These are phyloP conservation scores for Nicotiana sylvestris DNA, from an alignment of 257 asterid species.

Conservation along the genomic window DNA sequence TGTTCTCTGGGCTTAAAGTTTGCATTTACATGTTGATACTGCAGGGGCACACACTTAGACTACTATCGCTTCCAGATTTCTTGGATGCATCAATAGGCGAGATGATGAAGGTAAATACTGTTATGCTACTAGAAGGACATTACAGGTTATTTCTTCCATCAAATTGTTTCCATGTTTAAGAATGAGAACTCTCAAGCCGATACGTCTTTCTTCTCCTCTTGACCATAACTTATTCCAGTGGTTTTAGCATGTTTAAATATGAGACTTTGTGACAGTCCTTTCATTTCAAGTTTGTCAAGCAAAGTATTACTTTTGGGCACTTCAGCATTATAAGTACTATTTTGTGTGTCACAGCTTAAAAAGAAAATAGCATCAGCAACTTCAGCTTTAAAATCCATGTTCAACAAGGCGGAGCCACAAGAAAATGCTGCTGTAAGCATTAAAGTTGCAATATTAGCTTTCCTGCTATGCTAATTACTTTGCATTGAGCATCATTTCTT, in stretches of 20 bases:
- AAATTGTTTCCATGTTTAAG: background rate
- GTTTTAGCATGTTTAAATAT: background rate
- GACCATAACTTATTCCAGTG: background rate
- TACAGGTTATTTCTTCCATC: background rate
- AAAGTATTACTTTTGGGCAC: background rate
- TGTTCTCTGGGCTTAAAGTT: constrained; percentile 11
- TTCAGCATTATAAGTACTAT: constrained; percentile 1
- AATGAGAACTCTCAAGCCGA: background rate
- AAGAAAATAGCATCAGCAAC: constrained; percentile 67
- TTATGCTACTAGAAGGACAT: background rate
- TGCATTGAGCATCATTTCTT: background rate
- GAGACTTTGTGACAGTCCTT: background rate
- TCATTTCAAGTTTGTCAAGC: background rate
- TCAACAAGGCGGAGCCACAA: constrained; percentile 51
- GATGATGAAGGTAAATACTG: constrained; percentile 47
- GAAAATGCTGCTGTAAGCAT: constrained; percentile 42
- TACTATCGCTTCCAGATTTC: constrained; percentile 66
- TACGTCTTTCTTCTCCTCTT: background rate
- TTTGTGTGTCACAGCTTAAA: constrained; percentile 39
- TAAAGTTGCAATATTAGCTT: background rate
- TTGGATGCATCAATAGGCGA: constrained; percentile 65
- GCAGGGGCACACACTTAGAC: constrained; percentile 76
- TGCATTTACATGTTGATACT: constrained; percentile 15
- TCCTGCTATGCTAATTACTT: background rate
- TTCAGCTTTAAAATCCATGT: constrained; percentile 56